Evolutionary conservation across 2,329 filamentous ascomycete genomes (phyloP), one percentile per base, ranked within the genome.

Genomic region (Coniochaeta hoffmannii): DNA sequence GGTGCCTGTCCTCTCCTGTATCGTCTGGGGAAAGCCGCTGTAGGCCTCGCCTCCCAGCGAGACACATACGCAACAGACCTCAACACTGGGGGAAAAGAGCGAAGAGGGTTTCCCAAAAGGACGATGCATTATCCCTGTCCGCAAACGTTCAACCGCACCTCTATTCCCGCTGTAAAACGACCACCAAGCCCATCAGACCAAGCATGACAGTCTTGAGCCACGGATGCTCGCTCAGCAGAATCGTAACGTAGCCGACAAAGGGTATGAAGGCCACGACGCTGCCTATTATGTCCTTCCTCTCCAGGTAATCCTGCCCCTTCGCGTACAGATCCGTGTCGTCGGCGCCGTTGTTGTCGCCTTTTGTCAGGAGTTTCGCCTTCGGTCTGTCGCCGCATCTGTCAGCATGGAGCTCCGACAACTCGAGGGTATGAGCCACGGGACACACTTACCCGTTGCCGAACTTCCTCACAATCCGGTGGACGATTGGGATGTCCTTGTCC

Each of bases 171-270:
- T 99, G 94, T 64, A 99, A 70, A 50, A 99, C 87, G 26, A 97
- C 94, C 74, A 96, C 85, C 64, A 97, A 70, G 1, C 93, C 94
- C 94, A 99, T 99, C 53, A 97, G 81, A 1, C 90, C 93, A 66
- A 99, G 72, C 86, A 97, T 89, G 26, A 86, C 93, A 44, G 90
- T 95, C 82, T 99, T 99, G 64, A 97, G 71, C 93, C 93, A 97
- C 6, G 94, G 94, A 69, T 99, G 87, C 71, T 99, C 94, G 60
- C 89, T 94, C 59, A 99, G 77, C 71, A 97, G 77, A 64, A 99
- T 99, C 1, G 94, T 99, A 49, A 97, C 92, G 68, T 97, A 97
- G 62, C 94, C 94, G 14, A 97, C 91, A 65, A 94, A 95, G 0
- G 94, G 94, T 56, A 97, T 86, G 69, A 95, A 99, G 35, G 83